Base-by-base conservation (phyloP, 1,139 yeast genomes). In the Diutina ranongensis region DNA sequence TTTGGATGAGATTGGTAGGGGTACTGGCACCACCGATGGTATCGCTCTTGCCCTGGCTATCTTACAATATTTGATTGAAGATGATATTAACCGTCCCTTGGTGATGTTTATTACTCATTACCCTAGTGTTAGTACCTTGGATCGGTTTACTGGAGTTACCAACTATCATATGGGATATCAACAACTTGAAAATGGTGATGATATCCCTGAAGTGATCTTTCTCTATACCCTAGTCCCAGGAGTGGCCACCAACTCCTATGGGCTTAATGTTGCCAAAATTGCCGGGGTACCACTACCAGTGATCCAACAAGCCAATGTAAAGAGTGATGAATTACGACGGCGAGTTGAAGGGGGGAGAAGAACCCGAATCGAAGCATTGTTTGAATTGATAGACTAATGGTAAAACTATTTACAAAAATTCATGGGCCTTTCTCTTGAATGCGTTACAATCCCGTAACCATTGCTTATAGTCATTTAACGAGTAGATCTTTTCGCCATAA, bases 391-490 rank as follows among this genome's bases (percentile, higher is more conserved):
- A 31, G 15, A 9, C 34, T 12, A 4, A 15, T 21, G 27, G 40
- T 12, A 10, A 18, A 8, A 7, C 42, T 38, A 38, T 38, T 61
- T 59, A 83, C 64, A 87, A 69, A 59, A 87, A 88, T 58, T 83
- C 92, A 62, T 78, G 78, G 19, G 89, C 74, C 69, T 87, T 88
- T 68, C 94, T 80, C 59, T 81, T 78, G 68, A 83, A 92, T 25
- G 95, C 92, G 58, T 86, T 83, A 57, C 96, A 86, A 62, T 92
- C 97, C 57, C 97, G 78, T 56, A 92, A 74, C 98, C 98, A 92
- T 61, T 86, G 94, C 64, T 88, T 83, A 65, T 92, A 92, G 54
- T 80, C 92, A 56, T 79, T 77, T 59, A 89, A 66, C 41, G 94
- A 83, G 49, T 88, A 87, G 51, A 92, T 89, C 64, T 86, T 85